phyloP scores from a whole-genome alignment of 225 moss, liverwort and hornwort genomes.

The Neckera pumila region DNA sequence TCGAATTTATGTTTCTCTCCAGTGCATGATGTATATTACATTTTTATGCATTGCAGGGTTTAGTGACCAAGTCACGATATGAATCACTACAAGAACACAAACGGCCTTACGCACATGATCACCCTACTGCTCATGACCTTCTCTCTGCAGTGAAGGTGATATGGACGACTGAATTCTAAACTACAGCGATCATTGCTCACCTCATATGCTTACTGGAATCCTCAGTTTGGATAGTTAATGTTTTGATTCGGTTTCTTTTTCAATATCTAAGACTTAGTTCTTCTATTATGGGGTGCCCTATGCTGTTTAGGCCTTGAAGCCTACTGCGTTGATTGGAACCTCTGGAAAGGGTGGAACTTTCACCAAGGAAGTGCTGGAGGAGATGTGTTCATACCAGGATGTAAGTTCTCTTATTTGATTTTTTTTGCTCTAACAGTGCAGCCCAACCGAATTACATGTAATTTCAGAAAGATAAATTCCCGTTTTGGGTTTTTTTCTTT shows the following conservation, averaged over 20 bases:
- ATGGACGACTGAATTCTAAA: background rate
- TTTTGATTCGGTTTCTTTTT: background rate
- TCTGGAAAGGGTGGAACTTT: constrained; percentile 73
- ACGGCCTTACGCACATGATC: constrained; percentile 62
- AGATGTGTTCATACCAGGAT: constrained; percentile 54
- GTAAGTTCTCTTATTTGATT: constrained; percentile 9
- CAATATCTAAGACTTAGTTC: background rate
- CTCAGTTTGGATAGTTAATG: background rate
- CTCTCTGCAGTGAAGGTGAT: constrained; percentile 66
- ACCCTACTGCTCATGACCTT: constrained; percentile 34
- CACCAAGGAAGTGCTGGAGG: constrained; percentile 73
- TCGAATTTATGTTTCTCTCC: background rate
- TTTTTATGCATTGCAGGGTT: constrained; percentile 37
- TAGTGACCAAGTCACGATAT: constrained; percentile 65
- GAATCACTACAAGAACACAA: constrained; percentile 68
- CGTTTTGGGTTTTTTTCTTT: background rate
- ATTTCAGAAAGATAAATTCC: background rate
- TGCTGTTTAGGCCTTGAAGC: constrained; percentile 49
- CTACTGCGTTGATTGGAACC: constrained; percentile 73
- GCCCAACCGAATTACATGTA: background rate
- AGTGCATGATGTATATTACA: background rate
- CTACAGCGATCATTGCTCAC: background rate
- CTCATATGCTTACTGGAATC: background rate
- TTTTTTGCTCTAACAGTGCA: background rate
- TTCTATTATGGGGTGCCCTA: background rate